phyloP scores from a whole-genome alignment of 2,329 filamentous ascomycete species.

The Metarhizium brunneum region DNA sequence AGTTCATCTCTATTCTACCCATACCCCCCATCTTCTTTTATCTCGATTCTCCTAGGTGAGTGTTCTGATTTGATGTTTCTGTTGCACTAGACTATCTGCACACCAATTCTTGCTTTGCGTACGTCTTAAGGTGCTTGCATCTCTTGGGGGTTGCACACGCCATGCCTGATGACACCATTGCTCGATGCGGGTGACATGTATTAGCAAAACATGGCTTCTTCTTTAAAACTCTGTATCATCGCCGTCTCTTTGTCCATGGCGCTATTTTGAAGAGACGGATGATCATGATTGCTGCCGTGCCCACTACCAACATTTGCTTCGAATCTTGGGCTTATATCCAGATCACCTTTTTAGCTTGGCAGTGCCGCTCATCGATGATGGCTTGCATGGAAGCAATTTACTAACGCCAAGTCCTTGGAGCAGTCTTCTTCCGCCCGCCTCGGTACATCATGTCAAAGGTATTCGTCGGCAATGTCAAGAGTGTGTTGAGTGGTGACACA shows the following conservation, averaged over 20 bases:
- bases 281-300: neutral
- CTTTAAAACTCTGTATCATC: neutral
- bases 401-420: neutral
- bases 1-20: slow-evolving; percentile 1
- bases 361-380: neutral
- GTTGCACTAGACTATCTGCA: neutral
- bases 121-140: neutral
- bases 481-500: slow-evolving; percentile 88
- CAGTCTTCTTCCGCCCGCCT: slow-evolving; percentile 9
- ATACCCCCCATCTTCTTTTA: neutral
- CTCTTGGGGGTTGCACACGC: neutral
- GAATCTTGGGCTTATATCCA: neutral
- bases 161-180: neutral
- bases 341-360: neutral
- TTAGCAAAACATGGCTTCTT: neutral
- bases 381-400: neutral
- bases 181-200: neutral
- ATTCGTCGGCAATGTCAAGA: slow-evolving; percentile 74
- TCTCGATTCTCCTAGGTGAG: slow-evolving; percentile 1
- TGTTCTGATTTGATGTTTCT: neutral
- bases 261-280: neutral
- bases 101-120: neutral
- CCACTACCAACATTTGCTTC: neutral
- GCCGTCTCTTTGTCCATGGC: neutral
- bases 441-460: slow-evolving; percentile 38